These are phyloP conservation scores for Tulasnella sp. DNA, from an alignment of 768 basidiomycete species.

Conservation along the genomic window DNA sequence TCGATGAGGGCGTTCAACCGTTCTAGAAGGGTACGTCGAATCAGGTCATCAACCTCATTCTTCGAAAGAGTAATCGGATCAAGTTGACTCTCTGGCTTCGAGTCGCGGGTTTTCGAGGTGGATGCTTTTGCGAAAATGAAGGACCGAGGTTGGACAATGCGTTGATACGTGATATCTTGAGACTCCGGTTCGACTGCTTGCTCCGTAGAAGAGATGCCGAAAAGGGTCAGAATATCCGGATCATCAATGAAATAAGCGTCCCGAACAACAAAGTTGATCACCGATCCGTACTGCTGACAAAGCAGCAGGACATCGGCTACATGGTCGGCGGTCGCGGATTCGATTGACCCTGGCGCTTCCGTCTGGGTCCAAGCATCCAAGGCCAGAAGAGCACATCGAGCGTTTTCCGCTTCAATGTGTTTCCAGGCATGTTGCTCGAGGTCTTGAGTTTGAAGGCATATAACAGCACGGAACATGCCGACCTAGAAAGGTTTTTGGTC, in stretches of 20 bases:
- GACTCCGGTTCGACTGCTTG: not conserved
- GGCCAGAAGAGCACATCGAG: not conserved
- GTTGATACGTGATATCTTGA: too few relatives aligned
- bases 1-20: not conserved
- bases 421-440: not conserved
- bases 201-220: not conserved
- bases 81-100: not conserved
- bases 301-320: not conserved
- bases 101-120: too few relatives aligned
- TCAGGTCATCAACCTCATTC: not conserved
- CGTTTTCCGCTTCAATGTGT: not conserved
- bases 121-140: not conserved
- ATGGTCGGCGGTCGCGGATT: not conserved
- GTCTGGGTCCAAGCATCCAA: not conserved
- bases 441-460: not conserved
- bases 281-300: not conserved
- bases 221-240: not conserved
- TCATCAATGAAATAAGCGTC: not conserved
- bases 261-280: not conserved
- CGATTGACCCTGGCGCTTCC: not conserved
- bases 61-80: not conserved
- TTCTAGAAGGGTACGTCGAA: not conserved
- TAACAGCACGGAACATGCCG: not conserved
- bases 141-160: not conserved
- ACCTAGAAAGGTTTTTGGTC: not conserved